phyloP scores from a whole-genome alignment of 352 stramenopile species.

The Pilasporangium apinafurcum region DNA sequence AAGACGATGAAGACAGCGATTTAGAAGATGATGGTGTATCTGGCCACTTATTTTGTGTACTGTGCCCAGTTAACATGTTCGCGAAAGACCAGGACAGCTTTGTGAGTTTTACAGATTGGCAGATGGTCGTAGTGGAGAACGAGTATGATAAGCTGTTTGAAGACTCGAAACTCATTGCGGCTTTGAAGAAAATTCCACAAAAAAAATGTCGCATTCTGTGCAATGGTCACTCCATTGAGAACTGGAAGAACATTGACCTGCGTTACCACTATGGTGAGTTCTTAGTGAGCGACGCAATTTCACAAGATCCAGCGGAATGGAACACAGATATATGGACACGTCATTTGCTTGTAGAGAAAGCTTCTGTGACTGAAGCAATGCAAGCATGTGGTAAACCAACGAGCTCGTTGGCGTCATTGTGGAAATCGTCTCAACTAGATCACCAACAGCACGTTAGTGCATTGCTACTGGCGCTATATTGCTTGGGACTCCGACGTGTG shows the following conservation, averaged over 20 bases:
- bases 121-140: slow-evolving; percentile 73
- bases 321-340: slow-evolving; percentile 11
- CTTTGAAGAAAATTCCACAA: slow-evolving; percentile 40
- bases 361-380: slow-evolving; percentile 32
- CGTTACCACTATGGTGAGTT: slow-evolving; percentile 44
- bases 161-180: slow-evolving; percentile 24
- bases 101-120: slow-evolving; percentile 39
- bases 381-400: slow-evolving; percentile 37
- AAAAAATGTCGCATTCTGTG: slow-evolving; percentile 52
- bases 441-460: slow-evolving; percentile 27
- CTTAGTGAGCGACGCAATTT: slow-evolving; percentile 24
- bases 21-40: slow-evolving; percentile 25
- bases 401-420: slow-evolving; percentile 27
- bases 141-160: slow-evolving; percentile 44
- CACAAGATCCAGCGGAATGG: too few relatives aligned
- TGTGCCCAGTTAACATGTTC: slow-evolving; percentile 56
- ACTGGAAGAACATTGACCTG: slow-evolving; percentile 36
- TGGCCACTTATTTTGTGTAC: slow-evolving; percentile 57
- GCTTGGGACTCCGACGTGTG: slow-evolving; percentile 56
- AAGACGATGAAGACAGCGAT: slow-evolving; percentile 38
- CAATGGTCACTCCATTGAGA: slow-evolving; percentile 49
- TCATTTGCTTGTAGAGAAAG: slow-evolving; percentile 29
- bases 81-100: slow-evolving; percentile 45
- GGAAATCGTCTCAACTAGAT: slow-evolving; percentile 30
- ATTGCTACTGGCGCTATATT: slow-evolving; percentile 45